Conservation (phyloP, 2,329 filamentous ascomycete species). For the Xylaria multiplex region DNA sequence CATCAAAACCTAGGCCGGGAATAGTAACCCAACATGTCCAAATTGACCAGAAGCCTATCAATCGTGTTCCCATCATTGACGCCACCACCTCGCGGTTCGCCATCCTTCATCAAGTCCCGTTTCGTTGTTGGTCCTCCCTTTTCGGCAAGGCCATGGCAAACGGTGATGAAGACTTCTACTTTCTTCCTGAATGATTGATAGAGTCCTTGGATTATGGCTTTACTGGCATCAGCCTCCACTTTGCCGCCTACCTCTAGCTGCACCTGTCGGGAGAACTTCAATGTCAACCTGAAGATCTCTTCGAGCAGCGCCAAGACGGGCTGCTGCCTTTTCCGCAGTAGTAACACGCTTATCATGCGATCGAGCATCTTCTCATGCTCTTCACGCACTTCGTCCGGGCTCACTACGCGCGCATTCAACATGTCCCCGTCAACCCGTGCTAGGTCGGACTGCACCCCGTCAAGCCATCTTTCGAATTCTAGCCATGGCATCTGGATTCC, state of each 20-base stretch:
- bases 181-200: slow-evolving; percentile 77
- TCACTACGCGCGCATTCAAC: slow-evolving; percentile 52
- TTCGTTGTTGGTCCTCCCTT: slow-evolving; percentile 63
- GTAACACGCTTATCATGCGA: slow-evolving; percentile 75
- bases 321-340: slow-evolving; percentile 79
- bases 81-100: slow-evolving; percentile 51
- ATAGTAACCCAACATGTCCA: slow-evolving; percentile 79
- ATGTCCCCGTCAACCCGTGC: slow-evolving; percentile 52
- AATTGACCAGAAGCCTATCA: slow-evolving; percentile 71
- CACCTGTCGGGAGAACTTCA: slow-evolving; percentile 72
- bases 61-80: slow-evolving; percentile 67
- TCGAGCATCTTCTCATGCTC: slow-evolving; percentile 80
- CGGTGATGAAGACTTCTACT: slow-evolving; percentile 77
- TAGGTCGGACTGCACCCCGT: slow-evolving; percentile 69
- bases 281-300: slow-evolving; percentile 77
- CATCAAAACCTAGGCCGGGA: slow-evolving; percentile 44
- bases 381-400: slow-evolving; percentile 73
- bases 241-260: slow-evolving; percentile 55
- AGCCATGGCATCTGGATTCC: slow-evolving; percentile 80
- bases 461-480: slow-evolving; percentile 73
- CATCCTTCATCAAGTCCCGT: slow-evolving; percentile 47
- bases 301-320: slow-evolving; percentile 78
- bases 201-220: slow-evolving; percentile 55
- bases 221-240: slow-evolving; percentile 43
- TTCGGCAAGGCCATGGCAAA: slow-evolving; percentile 74